A percentile compares a stretch with the other conserved stretches of the same genome.
phyloP scores from a whole-genome alignment of 2,329 filamentous ascomycete genomes.

The Xylariaceae sp. region DNA sequence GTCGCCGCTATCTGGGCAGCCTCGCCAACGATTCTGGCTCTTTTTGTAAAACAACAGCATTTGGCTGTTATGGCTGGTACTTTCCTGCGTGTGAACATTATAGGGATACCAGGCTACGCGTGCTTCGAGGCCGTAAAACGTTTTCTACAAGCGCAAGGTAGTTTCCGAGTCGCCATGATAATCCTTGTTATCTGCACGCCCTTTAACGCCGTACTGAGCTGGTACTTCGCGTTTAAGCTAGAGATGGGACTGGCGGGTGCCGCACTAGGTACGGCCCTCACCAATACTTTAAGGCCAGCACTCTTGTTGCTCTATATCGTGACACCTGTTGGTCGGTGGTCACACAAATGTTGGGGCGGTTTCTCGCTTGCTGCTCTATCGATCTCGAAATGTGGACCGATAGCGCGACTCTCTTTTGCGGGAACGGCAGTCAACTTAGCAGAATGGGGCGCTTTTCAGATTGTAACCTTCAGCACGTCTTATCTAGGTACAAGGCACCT shows the following conservation, averaged over 20 bases:
- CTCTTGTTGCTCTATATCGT: constrained; percentile 55
- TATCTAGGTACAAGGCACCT: constrained; percentile 52
- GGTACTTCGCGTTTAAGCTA: constrained; percentile 52
- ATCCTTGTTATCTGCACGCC: constrained; percentile 56
- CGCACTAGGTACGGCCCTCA: constrained; percentile 55
- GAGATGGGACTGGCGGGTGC: constrained; percentile 58
- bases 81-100: constrained; percentile 55
- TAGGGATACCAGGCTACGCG: constrained; percentile 60
- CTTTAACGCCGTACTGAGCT: constrained; percentile 56
- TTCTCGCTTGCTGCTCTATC: constrained; percentile 45
- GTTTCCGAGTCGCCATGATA: constrained; percentile 57
- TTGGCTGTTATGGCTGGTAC: constrained; percentile 56
- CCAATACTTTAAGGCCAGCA: constrained; percentile 55
- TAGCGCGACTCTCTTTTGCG: constrained; percentile 47
- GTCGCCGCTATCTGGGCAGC: constrained; percentile 57
- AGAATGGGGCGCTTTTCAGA: constrained; percentile 52
- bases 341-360: constrained; percentile 53
- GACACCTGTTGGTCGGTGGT: constrained; percentile 48
- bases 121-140: constrained; percentile 61
- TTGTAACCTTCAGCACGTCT: constrained; percentile 53
- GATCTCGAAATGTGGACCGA: constrained; percentile 47
- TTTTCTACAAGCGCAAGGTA: constrained; percentile 61
- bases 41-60: constrained; percentile 54
- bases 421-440: constrained; percentile 50
- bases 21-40: constrained; percentile 53